phyloP scores from a whole-genome alignment of 2,329 filamentous ascomycete genomes.

The Elsinoe perseae region DNA sequence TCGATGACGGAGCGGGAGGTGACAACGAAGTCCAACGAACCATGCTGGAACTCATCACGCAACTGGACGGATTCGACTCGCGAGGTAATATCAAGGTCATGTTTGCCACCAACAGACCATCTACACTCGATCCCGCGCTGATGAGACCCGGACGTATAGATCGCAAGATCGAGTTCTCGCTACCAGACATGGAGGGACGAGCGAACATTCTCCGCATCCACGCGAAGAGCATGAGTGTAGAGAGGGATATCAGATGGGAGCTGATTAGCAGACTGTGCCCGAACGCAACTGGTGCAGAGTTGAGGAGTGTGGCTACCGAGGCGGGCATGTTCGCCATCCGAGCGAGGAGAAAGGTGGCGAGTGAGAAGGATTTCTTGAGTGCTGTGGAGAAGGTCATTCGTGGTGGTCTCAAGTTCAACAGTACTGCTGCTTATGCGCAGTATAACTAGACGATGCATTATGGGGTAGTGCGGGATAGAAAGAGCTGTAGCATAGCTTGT shows the following conservation, averaged over 20 bases:
- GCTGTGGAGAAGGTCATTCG: constrained; percentile 99
- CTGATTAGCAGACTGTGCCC: constrained; percentile 94
- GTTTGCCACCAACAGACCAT: constrained; percentile 96
- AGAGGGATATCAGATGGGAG: constrained; percentile 98
- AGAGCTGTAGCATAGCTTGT: constrained; percentile 11
- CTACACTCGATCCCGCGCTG: constrained; percentile 88
- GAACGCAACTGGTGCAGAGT: constrained; percentile 91
- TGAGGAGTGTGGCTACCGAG: constrained; percentile 94
- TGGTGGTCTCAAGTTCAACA: constrained; percentile 99
- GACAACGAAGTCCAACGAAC: constrained; percentile 97
- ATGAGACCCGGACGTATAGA: constrained; percentile 98
- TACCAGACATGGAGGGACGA: constrained; percentile 92
- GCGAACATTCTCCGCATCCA: constrained; percentile 98
- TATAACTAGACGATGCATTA: constrained; percentile 65
- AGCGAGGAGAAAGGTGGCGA: constrained; percentile 89
- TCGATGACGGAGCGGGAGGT: constrained; percentile 91
- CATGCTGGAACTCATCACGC: constrained; percentile 96
- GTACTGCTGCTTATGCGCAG: constrained; percentile 94
- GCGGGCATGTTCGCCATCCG: constrained; percentile 98
- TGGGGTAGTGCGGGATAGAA: not conserved
- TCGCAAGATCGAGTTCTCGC: constrained; percentile 96
- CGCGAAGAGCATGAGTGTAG: constrained; percentile 99
- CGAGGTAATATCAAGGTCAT: constrained; percentile 99
- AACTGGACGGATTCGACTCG: constrained; percentile 92
- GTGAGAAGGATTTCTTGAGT: constrained; percentile 96